A percentile compares a stretch with the other conserved stretches of the same genome.
Evolutionary conservation across 768 basidiomycete species (phyloP).

Genomic region (Agaricus bisporus): DNA sequence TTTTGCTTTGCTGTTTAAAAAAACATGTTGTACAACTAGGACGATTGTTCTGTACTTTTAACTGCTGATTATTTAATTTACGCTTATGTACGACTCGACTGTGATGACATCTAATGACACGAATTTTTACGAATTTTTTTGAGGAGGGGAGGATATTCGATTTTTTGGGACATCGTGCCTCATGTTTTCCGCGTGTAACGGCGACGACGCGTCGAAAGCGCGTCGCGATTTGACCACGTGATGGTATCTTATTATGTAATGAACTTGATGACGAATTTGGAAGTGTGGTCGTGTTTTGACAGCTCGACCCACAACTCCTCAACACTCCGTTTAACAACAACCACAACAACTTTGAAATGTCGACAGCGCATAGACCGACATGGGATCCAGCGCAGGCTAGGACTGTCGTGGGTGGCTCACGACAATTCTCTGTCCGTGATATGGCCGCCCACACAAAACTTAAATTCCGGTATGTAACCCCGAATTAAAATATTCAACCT

Average conservation of each 20-base stretch:
- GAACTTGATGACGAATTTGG: neutral
- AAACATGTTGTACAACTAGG: neutral
- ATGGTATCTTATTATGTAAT: conserved; percentile 3
- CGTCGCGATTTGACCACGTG: conserved; percentile 10
- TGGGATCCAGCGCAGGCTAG: conserved; percentile 96
- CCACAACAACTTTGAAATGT: conserved; percentile 40
- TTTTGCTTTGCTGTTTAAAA: neutral
- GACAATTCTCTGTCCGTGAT: conserved; percentile 89
- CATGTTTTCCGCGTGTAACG: conserved; percentile 10
- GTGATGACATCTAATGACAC: conserved; percentile 4
- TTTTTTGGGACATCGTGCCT: neutral
- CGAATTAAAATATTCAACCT: neutral
- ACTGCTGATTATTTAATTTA: neutral
- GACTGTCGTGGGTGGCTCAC: conserved; percentile 87
- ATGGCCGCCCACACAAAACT: conserved; percentile 96
- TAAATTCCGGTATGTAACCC: conserved; percentile 73
- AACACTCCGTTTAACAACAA: neutral
- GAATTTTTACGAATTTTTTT: neutral
- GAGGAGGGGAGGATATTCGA: neutral
- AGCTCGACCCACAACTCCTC: neutral
- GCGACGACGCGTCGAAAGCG: conserved; percentile 12
- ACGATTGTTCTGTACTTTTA: conserved; percentile 6
- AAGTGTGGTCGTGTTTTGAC: neutral
- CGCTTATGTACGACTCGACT: neutral
- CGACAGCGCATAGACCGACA: conserved; percentile 90